Evolutionary conservation across 768 basidiomycete species (phyloP).

Genomic region (Lactarius hengduanensis): DNA sequence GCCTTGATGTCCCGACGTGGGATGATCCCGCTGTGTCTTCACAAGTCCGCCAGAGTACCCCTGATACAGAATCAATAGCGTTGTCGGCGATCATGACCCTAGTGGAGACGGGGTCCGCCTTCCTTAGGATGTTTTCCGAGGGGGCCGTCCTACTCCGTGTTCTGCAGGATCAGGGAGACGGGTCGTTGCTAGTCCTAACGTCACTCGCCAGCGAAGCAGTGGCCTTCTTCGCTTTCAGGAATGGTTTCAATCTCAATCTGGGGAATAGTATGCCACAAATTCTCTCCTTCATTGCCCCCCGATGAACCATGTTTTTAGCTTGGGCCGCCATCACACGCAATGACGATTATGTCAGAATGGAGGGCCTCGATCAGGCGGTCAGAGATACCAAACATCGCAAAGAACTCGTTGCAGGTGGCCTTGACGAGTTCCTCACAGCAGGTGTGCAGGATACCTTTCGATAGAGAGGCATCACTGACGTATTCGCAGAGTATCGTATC

Average conservation of each 20-base stretch:
- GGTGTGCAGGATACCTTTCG: slow-evolving; percentile 43
- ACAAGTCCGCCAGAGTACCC: slow-evolving; percentile 47
- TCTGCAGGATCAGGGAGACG: slow-evolving; percentile 61
- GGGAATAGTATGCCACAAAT: slow-evolving; percentile 7
- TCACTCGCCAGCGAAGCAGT: slow-evolving; percentile 53
- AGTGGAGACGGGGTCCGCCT: slow-evolving; percentile 43
- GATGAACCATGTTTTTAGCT: slow-evolving; percentile 34
- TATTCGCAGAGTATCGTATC: slow-evolving; percentile 15
- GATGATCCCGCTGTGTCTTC: slow-evolving; percentile 63
- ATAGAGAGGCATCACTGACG: neutral
- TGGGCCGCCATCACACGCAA: slow-evolving; percentile 75
- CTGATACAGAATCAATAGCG: slow-evolving; percentile 44
- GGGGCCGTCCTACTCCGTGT: slow-evolving; percentile 58
- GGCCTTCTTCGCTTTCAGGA: slow-evolving; percentile 35
- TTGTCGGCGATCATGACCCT: slow-evolving; percentile 56
- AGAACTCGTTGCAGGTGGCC: slow-evolving; percentile 68
- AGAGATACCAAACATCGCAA: slow-evolving; percentile 56
- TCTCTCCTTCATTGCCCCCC: neutral
- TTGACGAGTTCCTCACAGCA: slow-evolving; percentile 31
- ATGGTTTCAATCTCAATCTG: neutral
- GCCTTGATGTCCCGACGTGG: slow-evolving; percentile 76
- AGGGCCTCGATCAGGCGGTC: slow-evolving; percentile 64
- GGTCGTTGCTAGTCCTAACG: slow-evolving; percentile 54
- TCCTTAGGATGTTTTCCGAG: slow-evolving; percentile 55
- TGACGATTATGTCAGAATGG: slow-evolving; percentile 56